Evolutionary conservation across 2,329 filamentous ascomycete genomes (phyloP), one percentile per base, ranked within the genome.

Genomic region (Rhynchosporium agropyri): DNA sequence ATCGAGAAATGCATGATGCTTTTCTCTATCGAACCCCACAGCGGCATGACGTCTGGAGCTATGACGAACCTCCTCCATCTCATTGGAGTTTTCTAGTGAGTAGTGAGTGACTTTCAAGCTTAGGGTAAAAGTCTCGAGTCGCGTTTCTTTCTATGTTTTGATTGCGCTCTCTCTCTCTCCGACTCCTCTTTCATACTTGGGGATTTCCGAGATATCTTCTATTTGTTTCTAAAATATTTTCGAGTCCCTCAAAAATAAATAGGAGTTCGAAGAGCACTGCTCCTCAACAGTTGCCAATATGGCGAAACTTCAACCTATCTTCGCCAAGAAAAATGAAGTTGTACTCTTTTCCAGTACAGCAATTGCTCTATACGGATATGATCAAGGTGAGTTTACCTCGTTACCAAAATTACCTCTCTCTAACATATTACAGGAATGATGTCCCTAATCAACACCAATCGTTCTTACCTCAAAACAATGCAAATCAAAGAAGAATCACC

Each of bases 341-440:
- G 71, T 77, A 15, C 58, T 74, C 7, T 78, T 78, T 68, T 77
- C 74, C 26, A 77, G 74, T 49, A 75, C 75, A 10, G 76, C 76
- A 53, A 78, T 79, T 58, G 75, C 74, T 72, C 80, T 95, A n/a
- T 95, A 95, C 74, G 91, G 91, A 67, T 94, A 94, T 79, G 90
- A 94, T 75, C 90, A 94, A 77, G 90, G 90, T 72, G 65, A 7
- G 26, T 48, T 6, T 31, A 4, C 10, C 29, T 50, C 15, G 29
- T 20, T 7, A 33, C 13, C 28, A 5, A n/a, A 58, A 28, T 49
- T 20, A n/a, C 13, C 33, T 12, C 8, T 40, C 38, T 10, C 46
- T 64, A 45, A 64, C 43, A 42, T 31, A 10, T 12, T 51, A n/a
- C 7, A 72, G 68, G 70, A 49, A 91, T 95, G 71, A 94, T 94